Percentiles rank a stretch among this genome's conserved stretches.
Evolutionary conservation across 2,329 filamentous ascomycete genomes (phyloP).

Genomic region (Talaromyces sp.): DNA sequence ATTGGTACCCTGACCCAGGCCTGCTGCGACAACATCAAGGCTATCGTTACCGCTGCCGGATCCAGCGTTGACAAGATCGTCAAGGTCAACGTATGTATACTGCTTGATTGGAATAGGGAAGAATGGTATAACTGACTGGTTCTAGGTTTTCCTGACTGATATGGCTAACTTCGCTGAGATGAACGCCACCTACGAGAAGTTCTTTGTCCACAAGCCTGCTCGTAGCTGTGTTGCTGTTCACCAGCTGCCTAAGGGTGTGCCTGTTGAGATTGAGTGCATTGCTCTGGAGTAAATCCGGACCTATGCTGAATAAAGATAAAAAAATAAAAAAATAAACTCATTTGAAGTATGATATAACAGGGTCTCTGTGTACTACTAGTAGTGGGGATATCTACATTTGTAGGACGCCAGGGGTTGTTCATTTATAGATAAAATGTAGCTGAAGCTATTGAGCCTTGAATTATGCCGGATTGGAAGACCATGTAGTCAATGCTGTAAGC

Average conservation of each 20-base stretch:
- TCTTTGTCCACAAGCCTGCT: slow-evolving; percentile 67
- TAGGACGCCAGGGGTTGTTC: too few species aligned
- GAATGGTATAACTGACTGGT: too few species aligned
- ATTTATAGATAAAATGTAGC: too few species aligned
- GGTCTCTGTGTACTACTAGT: too few species aligned
- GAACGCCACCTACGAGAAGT: slow-evolving; percentile 73
- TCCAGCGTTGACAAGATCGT: slow-evolving; percentile 78
- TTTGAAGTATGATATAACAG: background rate
- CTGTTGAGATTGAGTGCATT: slow-evolving; percentile 68
- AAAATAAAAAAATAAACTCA: background rate
- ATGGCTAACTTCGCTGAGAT: slow-evolving; percentile 87
- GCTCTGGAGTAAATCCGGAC: slow-evolving; percentile 50
- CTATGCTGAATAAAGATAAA: background rate
- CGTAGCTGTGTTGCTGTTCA: slow-evolving; percentile 66
- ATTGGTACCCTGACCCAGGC: slow-evolving; percentile 70
- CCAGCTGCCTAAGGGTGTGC: slow-evolving; percentile 65
- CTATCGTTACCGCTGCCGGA: slow-evolving; percentile 80
- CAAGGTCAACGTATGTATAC: slow-evolving; percentile 68
- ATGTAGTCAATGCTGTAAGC: too few species aligned
- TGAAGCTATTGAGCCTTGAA: too few species aligned
- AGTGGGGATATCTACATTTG: too few species aligned
- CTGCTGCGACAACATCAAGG: slow-evolving; percentile 78
- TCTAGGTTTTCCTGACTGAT: slow-evolving; percentile 78
- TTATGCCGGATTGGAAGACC: too few species aligned
- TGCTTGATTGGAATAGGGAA: background rate